Evolutionary conservation across 371 early-diverging fungal genomes (phyloP).

Genomic region (Apophysomyces trapeziformis): DNA sequence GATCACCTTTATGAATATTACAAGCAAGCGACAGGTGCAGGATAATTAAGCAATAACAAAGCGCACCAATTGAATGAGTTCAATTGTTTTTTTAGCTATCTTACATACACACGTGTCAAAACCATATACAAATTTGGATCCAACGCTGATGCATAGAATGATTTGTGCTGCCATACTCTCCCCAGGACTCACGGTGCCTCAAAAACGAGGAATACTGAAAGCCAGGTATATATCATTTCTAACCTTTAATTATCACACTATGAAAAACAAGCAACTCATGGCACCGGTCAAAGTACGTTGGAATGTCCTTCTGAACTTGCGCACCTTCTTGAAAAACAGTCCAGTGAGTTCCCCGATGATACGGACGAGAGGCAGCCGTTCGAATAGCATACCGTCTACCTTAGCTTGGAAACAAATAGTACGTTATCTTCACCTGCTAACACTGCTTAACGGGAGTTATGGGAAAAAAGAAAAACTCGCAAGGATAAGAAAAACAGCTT

Average conservation of each 20-base stretch:
- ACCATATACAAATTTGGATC: slow-evolving; percentile 47
- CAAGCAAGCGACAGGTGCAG: slow-evolving; percentile 42
- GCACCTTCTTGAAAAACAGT: slow-evolving; percentile 10
- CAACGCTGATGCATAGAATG: slow-evolving; percentile 52
- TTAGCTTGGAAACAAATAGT: not conserved
- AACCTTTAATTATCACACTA: not conserved
- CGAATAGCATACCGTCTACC: not conserved
- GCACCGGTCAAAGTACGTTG: not conserved
- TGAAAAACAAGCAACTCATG: not conserved
- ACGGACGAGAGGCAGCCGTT: not conserved
- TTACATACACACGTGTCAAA: slow-evolving; percentile 50
- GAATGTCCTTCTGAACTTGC: slow-evolving; percentile 18
- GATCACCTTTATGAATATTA: slow-evolving; percentile 72
- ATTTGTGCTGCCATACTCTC: slow-evolving; percentile 61
- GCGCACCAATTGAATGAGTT: not conserved
- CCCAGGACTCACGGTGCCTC: slow-evolving; percentile 66
- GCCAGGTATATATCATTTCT: slow-evolving; percentile 19
- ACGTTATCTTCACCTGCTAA: too few relatives aligned
- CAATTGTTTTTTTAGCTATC: slow-evolving; percentile 36
- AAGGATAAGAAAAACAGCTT: too few relatives aligned
- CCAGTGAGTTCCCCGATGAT: not conserved
- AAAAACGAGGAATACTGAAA: slow-evolving; percentile 48
- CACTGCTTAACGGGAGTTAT: too few relatives aligned
- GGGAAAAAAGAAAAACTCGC: too few relatives aligned
- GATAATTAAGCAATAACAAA: not conserved